Evolutionary conservation across 106 monocot species (phyloP).

Genomic region (Amphibolis antarctica): DNA sequence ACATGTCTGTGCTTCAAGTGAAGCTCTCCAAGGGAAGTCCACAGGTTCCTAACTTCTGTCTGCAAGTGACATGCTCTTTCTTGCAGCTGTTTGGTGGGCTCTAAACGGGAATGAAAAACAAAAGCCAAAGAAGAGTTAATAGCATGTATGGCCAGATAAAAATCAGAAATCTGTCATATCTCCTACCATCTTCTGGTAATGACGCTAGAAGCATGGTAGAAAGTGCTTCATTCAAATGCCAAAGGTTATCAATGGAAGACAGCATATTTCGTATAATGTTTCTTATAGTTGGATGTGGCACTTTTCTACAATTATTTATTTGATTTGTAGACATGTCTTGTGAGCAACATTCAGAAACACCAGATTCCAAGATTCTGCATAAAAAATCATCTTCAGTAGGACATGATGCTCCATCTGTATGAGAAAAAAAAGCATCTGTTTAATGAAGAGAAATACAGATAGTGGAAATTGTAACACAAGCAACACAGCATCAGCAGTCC

Average conservation of each 20-base stretch:
- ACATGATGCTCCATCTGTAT: constrained; percentile 39
- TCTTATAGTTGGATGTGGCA: constrained; percentile 13
- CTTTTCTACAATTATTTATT: constrained; percentile 15
- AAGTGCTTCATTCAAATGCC: constrained; percentile 35
- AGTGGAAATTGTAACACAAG: not conserved
- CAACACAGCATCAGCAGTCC: not conserved
- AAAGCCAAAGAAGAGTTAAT: not conserved
- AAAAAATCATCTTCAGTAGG: constrained; percentile 40
- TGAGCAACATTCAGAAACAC: constrained; percentile 48
- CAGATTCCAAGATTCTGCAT: constrained; percentile 47
- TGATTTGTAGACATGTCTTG: constrained; percentile 13
- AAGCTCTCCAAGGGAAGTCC: constrained; percentile 32
- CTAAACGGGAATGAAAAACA: constrained; percentile 11
- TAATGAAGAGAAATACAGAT: not conserved
- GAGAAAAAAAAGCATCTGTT: constrained; percentile 1
- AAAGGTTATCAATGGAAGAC: constrained; percentile 31
- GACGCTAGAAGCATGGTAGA: constrained; percentile 16
- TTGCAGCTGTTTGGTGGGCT: constrained; percentile 1
- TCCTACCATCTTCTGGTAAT: constrained; percentile 44
- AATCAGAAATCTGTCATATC: not conserved
- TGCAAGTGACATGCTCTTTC: constrained; percentile 16
- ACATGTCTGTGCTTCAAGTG: constrained; percentile 54
- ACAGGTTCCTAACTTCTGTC: constrained; percentile 34
- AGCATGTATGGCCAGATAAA: not conserved
- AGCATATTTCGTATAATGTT: constrained; percentile 35